Evolutionary conservation across 495 filamentous ascomycete genomes (phyloP), one percentile per base, ranked within the genome.

Genomic region (Hypomontagnella submonticulosa): DNA sequence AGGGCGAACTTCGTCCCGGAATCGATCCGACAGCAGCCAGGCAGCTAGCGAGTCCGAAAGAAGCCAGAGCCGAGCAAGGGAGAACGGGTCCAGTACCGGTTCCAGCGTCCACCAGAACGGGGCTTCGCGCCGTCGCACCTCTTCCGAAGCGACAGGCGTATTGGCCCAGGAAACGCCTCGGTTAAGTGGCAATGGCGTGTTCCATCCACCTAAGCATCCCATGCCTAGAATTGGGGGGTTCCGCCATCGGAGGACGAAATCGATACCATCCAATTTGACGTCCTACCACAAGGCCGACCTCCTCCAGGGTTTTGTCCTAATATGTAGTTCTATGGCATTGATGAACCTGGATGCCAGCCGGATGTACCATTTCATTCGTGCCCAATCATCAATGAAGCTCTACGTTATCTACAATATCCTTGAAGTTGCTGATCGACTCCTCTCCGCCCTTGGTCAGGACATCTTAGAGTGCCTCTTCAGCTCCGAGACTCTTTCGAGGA

Each of bases 351-450:
- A 99, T 77, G 94, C 96, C 9, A 97, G 93, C 73, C 86, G 92
- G 34, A 97, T 99, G 92, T 99, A 99, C 76, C 95, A 99, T 74
- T 91, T 92, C 71, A 97, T 99, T 70, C 88, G 92, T 43, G 95
- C 92, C 6, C 96, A 98, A 77, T 92, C 92, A 4, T 93, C 93
- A 6, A 96, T 99, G 77, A 99, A 99, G 74, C 82, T 99, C 3
- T 99, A 98, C 76, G 93, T 97, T 42, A 97, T 99, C 47, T 98
- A 96, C 80, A 98, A 98, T 70, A 91, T 96, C 30, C 83, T 99
- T 3, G 95, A 99, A 76, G 84, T 92, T 8, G 88, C 87, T 49
- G 95, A 99, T 73, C 87, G 92, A 20, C 82, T 99, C 0, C 85
- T 97, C 52, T 90, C 91, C 4, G 94, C 95, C 0, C 82, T 98